These are phyloP conservation scores for Cantharellus anzutake DNA, from an alignment of 768 basidiomycete species.

Conservation along the genomic window DNA sequence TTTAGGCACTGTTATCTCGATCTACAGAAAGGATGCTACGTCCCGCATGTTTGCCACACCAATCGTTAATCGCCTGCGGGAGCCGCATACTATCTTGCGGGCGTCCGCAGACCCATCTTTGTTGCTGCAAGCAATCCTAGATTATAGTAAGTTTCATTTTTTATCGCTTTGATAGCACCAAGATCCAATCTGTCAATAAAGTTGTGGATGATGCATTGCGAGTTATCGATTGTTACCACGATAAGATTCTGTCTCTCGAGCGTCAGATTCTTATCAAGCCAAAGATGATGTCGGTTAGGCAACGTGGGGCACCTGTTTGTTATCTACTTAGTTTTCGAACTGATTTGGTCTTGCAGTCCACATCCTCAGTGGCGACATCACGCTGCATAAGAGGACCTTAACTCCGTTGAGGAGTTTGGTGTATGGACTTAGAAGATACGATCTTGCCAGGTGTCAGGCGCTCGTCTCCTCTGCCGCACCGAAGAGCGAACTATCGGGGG, in stretches of 20 bases:
- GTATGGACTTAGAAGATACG: constrained; percentile 48
- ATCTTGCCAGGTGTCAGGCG: constrained; percentile 45
- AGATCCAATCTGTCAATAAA: constrained; percentile 10
- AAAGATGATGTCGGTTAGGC: constrained; percentile 38
- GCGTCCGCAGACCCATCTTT: constrained; percentile 47
- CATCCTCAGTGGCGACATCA: constrained; percentile 56
- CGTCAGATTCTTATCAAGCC: constrained; percentile 38
- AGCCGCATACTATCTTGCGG: constrained; percentile 39
- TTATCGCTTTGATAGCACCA: too few species aligned
- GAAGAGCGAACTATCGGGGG: constrained; percentile 15
- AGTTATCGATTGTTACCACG: constrained; percentile 26
- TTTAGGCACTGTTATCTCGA: constrained; percentile 43
- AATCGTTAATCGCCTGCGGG: constrained; percentile 36
- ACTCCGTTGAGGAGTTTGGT: constrained; percentile 53
- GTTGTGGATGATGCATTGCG: constrained; percentile 52
- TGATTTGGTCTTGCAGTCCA: constrained; percentile 29
- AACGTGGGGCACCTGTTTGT: constrained; percentile 22
- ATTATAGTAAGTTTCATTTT: constrained; percentile 21
- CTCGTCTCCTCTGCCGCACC: constrained; percentile 25
- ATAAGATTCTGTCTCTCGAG: constrained; percentile 42
- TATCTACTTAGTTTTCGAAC: not conserved
- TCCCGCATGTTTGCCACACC: constrained; percentile 31
- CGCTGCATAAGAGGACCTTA: constrained; percentile 52
- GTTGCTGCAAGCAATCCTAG: constrained; percentile 48
- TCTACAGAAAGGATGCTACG: constrained; percentile 23